Conservation (phyloP, 805 yeast species). For the Isabelozyma heimii region DNA sequence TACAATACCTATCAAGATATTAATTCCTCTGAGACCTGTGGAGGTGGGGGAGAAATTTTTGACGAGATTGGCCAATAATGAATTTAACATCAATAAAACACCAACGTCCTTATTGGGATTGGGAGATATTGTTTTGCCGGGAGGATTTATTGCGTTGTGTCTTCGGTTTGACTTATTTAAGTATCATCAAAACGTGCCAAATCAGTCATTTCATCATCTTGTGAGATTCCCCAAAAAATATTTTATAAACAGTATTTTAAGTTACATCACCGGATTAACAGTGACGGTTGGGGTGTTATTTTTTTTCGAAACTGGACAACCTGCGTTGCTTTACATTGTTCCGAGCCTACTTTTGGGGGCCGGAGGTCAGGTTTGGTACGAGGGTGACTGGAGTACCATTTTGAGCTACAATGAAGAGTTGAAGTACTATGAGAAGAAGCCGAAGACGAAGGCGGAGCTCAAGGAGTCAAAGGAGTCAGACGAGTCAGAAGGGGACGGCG, state of each 20-base stretch:
- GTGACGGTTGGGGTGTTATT: slow-evolving; percentile 41
- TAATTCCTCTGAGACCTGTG: slow-evolving; percentile 34
- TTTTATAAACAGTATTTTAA: slow-evolving; percentile 43
- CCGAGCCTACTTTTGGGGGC: slow-evolving; percentile 42
- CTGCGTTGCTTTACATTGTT: slow-evolving; percentile 63
- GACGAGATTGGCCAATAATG: not conserved
- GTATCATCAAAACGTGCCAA: slow-evolving; percentile 17
- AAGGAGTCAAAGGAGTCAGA: not conserved
- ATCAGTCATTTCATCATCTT: slow-evolving; percentile 35
- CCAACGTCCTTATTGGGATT: slow-evolving; percentile 45
- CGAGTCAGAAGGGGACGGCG: not conserved
- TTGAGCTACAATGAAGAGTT: slow-evolving; percentile 37
- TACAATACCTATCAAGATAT: slow-evolving; percentile 53
- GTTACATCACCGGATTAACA: slow-evolving; percentile 48
- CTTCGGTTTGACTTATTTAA: slow-evolving; percentile 52
- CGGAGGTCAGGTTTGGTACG: slow-evolving; percentile 22
- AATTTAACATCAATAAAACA: no score
- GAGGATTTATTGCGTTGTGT: slow-evolving; percentile 49
- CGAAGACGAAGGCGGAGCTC: not conserved
- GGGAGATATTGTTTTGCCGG: slow-evolving; percentile 68
- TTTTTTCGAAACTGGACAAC: slow-evolving; percentile 51
- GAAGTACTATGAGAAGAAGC: slow-evolving; percentile 9
- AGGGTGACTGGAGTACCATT: slow-evolving; percentile 40
- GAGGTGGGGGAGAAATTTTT: not conserved
- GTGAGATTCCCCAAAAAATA: slow-evolving; percentile 41